Base-by-base conservation (phyloP, 2,329 filamentous ascomycete species). In the Leptosphaerulina australis region DNA sequence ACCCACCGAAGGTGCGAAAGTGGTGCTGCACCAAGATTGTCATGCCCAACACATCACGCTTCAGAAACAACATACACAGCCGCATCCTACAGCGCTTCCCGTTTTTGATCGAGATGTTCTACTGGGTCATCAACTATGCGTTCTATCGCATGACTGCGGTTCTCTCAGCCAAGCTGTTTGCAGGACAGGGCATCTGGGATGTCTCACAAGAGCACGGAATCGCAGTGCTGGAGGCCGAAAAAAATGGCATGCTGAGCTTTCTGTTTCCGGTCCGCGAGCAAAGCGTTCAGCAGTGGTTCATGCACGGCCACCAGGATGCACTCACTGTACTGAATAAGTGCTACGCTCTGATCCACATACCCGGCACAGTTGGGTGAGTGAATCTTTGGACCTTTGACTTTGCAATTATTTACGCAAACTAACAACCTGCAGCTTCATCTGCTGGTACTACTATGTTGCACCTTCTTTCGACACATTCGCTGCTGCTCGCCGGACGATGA, bases 81-180 rank as follows among this genome's bases (percentile, higher is more conserved):
- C 77, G 84, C 20, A 77, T 88, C 46, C 75, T 88, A 50, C 82
- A 86, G 66, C 85, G 85, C 63, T 87, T 84, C 58, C 86, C 86
- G 4, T 88, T 88, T 64, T 69, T 88, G 45, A 79, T 88, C 38
- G 86, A 88, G 69, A 88, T 88, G 84, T 88, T 88, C 68, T 88
- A 88, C 74, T 88, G 86, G 86, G 77, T 81, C 33, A 77, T 88
- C 59, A 87, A 85, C 63, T 82, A 85, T 56, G 76, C 80, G 35
- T 84, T 86, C 65, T 88, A 88, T 72, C 77, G 80, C 28, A 74
- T 84, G 68, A 86, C 83, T 6, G 79, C 81, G 12, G 73, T 79
- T 12, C 67, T 79, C 5, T 79, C 81, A 2, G 76, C 80, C 49
- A 68, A 70, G 37, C 72, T 81, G 45, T 83, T 82, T 49, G 79